Base-by-base conservation (phyloP, 352 stramenopile species). In the Blastocystis sp. region DNA sequence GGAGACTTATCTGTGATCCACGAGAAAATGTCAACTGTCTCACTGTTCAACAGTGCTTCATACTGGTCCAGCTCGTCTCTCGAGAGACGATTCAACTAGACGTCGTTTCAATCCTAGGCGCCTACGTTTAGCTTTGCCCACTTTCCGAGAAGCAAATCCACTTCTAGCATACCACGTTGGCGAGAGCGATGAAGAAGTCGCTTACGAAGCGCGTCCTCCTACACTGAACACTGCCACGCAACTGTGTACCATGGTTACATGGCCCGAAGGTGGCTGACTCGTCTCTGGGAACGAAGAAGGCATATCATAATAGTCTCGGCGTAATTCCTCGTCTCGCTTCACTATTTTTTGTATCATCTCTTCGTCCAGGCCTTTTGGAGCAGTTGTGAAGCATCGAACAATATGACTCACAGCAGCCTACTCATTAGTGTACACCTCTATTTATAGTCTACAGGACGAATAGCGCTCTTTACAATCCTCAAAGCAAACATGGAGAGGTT, bases 271-370 rank as follows among this genome's bases (percentile, higher is more conserved):
- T 45, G 76, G 76, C 39, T 87, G 59, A 20, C 63, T 76, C 15
- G 20, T 45, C 4, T 23, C 63, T 5, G 59, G 59, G 41, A 87
- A 87, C n/a, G 26, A 55, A 9, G 39, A 34, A 15, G 59, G 59
- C 63, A 87, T 76, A 39, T 56, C 39, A 11, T 87, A 87, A 39
- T 87, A 87, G 62, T 87, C 76, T 47, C 47, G 47, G 43, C 76
- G 45, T 7, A 87, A 39, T 34, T 87, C 76, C 39, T 87, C 59
- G 45, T 87, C 76, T 70, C 76, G 20, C 63, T 76, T 87, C 26
- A 76, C 50, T 0, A 87, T 87, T 34, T 87, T 87, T 39, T 87
- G 20, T 18, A 87, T 47, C 76, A 87, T 87, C 56, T 87, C 76
- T 50, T 73, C 59, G 20, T 54, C 76, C 20, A 87, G 37, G 29